Conservation (phyloP, 2,329 filamentous ascomycete species). For the Berkeleyomyces rouxiae region DNA sequence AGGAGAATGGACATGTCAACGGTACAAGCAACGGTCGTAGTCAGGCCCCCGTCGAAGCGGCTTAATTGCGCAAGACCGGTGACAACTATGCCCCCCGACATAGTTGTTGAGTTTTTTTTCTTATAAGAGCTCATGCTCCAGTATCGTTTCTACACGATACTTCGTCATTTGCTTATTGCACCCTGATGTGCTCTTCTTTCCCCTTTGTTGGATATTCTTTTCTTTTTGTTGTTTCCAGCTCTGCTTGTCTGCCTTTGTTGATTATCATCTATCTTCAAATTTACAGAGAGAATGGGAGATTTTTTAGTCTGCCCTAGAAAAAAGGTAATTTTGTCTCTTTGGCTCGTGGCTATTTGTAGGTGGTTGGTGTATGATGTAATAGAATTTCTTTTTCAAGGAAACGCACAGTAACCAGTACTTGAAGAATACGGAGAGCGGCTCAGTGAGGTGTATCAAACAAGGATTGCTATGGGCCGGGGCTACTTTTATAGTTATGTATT, state of each 20-base stretch:
- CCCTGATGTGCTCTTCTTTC: not conserved
- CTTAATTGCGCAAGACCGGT: not conserved
- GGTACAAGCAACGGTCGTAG: not conserved
- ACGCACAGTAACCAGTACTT: not conserved
- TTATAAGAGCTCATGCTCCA: not conserved
- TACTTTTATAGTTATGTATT: too few relatives aligned
- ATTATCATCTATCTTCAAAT: conserved; percentile 10
- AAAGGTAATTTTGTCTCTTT: not conserved
- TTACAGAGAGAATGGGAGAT: conserved; percentile 8
- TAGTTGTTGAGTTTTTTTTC: not conserved
- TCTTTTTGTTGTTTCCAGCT: not conserved
- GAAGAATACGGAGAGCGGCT: too few relatives aligned
- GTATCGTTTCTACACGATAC: conserved; percentile 6
- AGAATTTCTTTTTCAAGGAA: not conserved
- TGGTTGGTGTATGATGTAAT: not conserved
- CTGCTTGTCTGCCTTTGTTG: not conserved
- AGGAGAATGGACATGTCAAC: conserved; percentile 5
- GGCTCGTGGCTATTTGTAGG: not conserved
- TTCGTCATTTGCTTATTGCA: not conserved
- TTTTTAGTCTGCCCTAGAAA: conserved; percentile 8
- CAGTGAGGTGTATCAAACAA: too few relatives aligned
- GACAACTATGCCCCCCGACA: not conserved
- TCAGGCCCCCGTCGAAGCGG: conserved; percentile 6
- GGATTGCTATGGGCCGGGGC: too few relatives aligned
- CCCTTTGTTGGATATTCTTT: not conserved